These are phyloP conservation scores for Beauveria pseudobassiana DNA, from an alignment of 2,329 filamentous ascomycete genomes.

Conservation along the genomic window DNA sequence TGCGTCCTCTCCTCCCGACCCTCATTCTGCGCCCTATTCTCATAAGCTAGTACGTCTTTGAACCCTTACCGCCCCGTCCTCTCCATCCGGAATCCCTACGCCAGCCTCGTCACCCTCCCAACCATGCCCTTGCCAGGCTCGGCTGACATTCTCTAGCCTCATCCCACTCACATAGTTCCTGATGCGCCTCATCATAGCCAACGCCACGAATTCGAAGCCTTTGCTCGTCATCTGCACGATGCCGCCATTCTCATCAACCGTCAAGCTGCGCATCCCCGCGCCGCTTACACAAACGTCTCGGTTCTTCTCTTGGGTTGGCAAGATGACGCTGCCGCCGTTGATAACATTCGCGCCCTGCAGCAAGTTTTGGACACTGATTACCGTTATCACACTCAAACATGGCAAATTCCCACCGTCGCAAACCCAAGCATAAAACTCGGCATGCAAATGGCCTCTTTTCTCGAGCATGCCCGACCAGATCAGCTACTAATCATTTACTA, in stretches of 20 bases:
- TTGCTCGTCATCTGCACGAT: slow-evolving; percentile 60
- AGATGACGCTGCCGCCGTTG: slow-evolving; percentile 46
- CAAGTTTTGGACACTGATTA: slow-evolving; percentile 52
- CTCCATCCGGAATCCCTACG: not conserved
- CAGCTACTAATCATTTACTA: slow-evolving; percentile 60
- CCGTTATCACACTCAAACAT: slow-evolving; percentile 52
- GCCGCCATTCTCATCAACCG: slow-evolving; percentile 60
- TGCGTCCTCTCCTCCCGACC: not conserved
- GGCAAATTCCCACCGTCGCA: slow-evolving; percentile 51
- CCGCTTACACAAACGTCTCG: slow-evolving; percentile 46
- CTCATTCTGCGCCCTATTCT: slow-evolving; percentile 19
- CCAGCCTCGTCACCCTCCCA: slow-evolving; percentile 21
- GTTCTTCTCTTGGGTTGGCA: slow-evolving; percentile 57
- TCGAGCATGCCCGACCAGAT: slow-evolving; percentile 49
- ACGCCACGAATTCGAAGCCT: slow-evolving; percentile 58
- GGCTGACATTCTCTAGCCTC: slow-evolving; percentile 7
- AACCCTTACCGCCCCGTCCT: not conserved
- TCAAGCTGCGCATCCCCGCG: slow-evolving; percentile 47
- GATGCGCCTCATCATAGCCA: slow-evolving; percentile 26
- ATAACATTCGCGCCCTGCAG: slow-evolving; percentile 48
- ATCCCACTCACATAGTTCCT: slow-evolving; percentile 7
- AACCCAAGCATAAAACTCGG: slow-evolving; percentile 55
- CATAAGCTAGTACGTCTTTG: slow-evolving; percentile 1
- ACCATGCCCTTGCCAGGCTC: slow-evolving; percentile 20
- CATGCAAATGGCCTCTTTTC: slow-evolving; percentile 51